These are phyloP conservation scores for Tetrahymena thermophila DNA, from an alignment of 73 alveolate genomes.

Conservation along the genomic window DNA sequence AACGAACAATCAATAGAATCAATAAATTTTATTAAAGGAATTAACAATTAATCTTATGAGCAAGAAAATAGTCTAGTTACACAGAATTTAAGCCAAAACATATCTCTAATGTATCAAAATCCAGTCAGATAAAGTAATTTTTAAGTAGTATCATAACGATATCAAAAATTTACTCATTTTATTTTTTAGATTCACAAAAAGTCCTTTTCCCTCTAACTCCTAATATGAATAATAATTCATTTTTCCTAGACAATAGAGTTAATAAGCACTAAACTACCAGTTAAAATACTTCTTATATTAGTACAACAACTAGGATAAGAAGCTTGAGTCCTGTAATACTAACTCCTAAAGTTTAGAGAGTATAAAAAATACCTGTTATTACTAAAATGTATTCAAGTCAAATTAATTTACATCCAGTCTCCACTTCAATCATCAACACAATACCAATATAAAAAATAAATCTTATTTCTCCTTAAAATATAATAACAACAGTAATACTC, in stretches of 20 bases:
- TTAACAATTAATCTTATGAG: neutral
- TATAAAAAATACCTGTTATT: neutral
- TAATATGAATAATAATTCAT: neutral
- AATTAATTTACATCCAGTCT: neutral
- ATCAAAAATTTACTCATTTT: too few relatives aligned
- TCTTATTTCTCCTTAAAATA: neutral
- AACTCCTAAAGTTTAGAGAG: neutral
- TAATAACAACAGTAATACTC: neutral
- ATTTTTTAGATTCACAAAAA: neutral
- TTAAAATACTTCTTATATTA: neutral
- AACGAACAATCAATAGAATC: neutral
- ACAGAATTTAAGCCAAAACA: neutral
- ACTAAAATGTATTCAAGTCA: neutral
- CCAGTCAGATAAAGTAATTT: neutral
- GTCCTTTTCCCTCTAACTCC: neutral
- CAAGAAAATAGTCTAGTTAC: neutral
- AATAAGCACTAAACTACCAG: neutral
- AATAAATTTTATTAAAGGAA: neutral
- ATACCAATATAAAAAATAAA: neutral
- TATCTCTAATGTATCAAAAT: neutral
- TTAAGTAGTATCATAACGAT: too few relatives aligned
- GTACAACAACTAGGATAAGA: neutral
- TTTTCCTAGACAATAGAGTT: neutral
- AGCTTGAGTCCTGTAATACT: neutral
- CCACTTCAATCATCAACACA: neutral